Evolutionary conservation across 495 filamentous ascomycete genomes (phyloP).

Genomic region (Letharia columbiana): DNA sequence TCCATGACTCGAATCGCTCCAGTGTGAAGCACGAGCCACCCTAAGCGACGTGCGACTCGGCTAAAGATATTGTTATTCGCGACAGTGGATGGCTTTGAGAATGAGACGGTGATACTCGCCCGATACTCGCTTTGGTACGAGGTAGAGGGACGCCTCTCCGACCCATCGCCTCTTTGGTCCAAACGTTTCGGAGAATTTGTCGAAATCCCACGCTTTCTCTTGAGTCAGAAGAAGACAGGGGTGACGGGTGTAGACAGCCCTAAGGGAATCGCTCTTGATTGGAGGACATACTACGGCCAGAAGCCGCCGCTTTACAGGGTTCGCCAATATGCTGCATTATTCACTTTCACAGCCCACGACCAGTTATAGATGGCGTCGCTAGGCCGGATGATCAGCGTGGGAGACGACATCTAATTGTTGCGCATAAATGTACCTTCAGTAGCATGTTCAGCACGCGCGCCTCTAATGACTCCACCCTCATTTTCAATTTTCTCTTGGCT

Average conservation of each 20-base stretch:
- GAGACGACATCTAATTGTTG: constrained; percentile 15
- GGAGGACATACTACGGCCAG: background rate
- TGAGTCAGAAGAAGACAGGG: constrained; percentile 14
- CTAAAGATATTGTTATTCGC: background rate
- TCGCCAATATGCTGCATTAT: constrained; percentile 4
- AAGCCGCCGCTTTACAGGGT: constrained; percentile 11
- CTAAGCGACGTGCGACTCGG: constrained; percentile 2
- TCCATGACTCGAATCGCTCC: constrained; percentile 13
- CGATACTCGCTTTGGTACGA: background rate
- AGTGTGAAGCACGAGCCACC: constrained; percentile 13
- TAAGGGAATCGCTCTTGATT: constrained; percentile 11
- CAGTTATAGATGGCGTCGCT: background rate
- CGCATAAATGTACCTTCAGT: constrained; percentile 12
- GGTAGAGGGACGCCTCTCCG: background rate
- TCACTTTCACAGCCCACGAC: background rate
- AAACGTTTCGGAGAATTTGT: constrained; percentile 15
- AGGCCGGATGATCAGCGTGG: constrained; percentile 11
- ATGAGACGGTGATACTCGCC: background rate
- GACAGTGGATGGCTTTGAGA: too few relatives aligned
- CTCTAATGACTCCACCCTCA: background rate
- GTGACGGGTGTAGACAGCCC: background rate
- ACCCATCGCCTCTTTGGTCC: constrained; percentile 1
- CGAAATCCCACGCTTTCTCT: constrained; percentile 13
- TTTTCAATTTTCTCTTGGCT: background rate
- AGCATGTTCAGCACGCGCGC: constrained; percentile 8